phyloP scores from a whole-genome alignment of 208 protist genomes.

The Herpetomonas tarakana region DNA sequence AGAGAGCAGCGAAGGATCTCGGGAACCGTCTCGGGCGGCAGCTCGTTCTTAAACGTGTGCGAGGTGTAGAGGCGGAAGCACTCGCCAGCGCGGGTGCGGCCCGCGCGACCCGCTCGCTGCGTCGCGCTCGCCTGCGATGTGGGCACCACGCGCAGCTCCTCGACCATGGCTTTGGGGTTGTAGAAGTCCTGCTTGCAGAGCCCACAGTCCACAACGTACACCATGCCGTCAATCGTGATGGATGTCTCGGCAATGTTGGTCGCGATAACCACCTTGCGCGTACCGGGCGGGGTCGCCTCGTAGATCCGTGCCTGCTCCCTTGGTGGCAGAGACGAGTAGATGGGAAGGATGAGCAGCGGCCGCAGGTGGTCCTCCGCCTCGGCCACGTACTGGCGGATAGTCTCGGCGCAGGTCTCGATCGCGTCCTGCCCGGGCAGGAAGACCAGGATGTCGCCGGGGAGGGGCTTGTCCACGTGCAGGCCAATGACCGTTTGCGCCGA shows the following conservation, averaged over 20 bases:
- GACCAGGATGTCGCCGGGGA: conserved; percentile 98
- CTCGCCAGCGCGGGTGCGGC: conserved; percentile 94
- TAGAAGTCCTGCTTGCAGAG: conserved; percentile 98
- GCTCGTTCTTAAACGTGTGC: conserved; percentile 94
- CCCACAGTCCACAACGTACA: conserved; percentile 98
- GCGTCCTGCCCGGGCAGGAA: conserved; percentile 99
- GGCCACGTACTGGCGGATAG: conserved; percentile 49
- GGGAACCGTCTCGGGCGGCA: conserved; percentile 90
- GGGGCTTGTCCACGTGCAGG: conserved; percentile 85
- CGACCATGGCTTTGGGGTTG: conserved; percentile 96
- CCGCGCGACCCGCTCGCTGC: conserved; percentile 95
- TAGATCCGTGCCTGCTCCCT: conserved; percentile 99
- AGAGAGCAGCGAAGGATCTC: conserved; percentile 98
- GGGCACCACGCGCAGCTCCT: conserved; percentile 95
- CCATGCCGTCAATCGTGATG: conserved; percentile 99
- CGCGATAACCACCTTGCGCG: conserved; percentile 96
- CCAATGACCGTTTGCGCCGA: conserved; percentile 93
- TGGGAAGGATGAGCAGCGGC: conserved; percentile 94
- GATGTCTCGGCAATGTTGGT: conserved; percentile 99
- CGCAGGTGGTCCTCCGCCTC: conserved; percentile 61
- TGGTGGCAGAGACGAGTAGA: conserved; percentile 98
- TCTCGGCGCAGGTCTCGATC: conserved; percentile 90
- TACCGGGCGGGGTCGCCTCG: conserved; percentile 88
- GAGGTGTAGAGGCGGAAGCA: conserved; percentile 97
- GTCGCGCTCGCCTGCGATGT: conserved; percentile 95